Base-by-base conservation (phyloP, 1,284 basidiomycete species). In the Ganoderma boninense region DNA sequence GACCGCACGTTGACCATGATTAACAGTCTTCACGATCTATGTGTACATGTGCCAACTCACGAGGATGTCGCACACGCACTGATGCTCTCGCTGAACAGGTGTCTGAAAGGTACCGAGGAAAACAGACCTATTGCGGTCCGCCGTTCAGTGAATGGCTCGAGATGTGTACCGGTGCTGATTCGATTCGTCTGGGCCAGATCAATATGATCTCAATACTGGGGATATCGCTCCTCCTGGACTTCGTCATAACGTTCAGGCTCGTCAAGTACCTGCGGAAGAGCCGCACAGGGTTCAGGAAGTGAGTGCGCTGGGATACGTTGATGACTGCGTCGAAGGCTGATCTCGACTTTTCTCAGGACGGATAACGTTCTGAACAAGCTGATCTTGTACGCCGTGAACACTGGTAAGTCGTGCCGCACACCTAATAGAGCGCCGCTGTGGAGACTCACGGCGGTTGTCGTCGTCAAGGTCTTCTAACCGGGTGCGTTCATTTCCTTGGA, bases 211-310 rank as follows among this genome's bases (percentile, higher is more conserved):
- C 8, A 8, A 40, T 60, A 4, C 11, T 60, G 35, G 57, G 57
- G 0, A 40, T 60, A n/a, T 60, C 57, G 20, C 32, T 60, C 10
- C 20, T 60, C 5, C 13, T 60, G 35, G 35, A 56, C 23, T 10
- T 43, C 18, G 56, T 56, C 38, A 42, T 65, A 26, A 65, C 64
- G 16, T 23, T 43, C 35, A n/a, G 20, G 8, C 23, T 65, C 8
- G 64, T 65, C 2, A 10, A 43, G 8, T 57, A 65, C 40, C 18
- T 65, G 14, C 52, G 54, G 54, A 46, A 23, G 11, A 66, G 42
- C 23, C 65, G 65, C 29, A 66, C 65, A 23, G 65, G 65, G 4
- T 60, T 66, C 42, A 59, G 42, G 29, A 29, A 29, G 65, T 66
- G 16, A 6, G n/a, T 65, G 16, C 13, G 29, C 13, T 26, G 16